phyloP scores from a whole-genome alignment of 2,329 filamentous ascomycete genomes.

The Magnaporthales sp. region DNA sequence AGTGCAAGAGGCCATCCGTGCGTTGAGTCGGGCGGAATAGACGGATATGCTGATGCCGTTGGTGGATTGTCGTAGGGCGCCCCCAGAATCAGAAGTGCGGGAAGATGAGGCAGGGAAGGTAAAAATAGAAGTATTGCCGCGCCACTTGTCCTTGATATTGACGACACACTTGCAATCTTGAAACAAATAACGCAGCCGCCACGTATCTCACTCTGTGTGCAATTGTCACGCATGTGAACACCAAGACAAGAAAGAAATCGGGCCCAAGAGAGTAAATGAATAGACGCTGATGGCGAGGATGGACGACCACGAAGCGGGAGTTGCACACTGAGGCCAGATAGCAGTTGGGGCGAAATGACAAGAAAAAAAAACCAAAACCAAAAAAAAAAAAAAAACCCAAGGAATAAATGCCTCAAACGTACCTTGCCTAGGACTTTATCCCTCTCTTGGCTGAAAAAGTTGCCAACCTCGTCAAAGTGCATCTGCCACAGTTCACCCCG shows the following conservation, averaged over 20 bases:
- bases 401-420: not conserved
- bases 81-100: not conserved
- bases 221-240: not conserved
- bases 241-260: not conserved
- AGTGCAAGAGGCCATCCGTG: not conserved
- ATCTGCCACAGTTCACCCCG: slow-evolving; percentile 66
- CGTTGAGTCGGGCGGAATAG: not conserved
- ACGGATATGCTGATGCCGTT: not conserved
- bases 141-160: not conserved
- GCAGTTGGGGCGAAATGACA: no score
- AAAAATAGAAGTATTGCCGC: not conserved
- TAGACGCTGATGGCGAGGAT: not conserved
- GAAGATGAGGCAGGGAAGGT: not conserved
- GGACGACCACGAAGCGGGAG: not conserved
- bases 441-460: slow-evolving; percentile 76
- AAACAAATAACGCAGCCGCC: not conserved
- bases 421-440: slow-evolving; percentile 77
- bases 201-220: not conserved
- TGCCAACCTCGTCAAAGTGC: slow-evolving; percentile 79
- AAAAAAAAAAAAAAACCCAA: not conserved
- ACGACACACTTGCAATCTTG: not conserved
- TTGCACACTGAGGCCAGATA: not conserved
- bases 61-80: not conserved
- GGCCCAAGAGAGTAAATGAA: not conserved
- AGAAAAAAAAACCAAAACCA: not conserved